Percentiles rank a stretch among this genome's conserved stretches.
Conservation (phyloP, 1,284 basidiomycete genomes). For the Moniliella sp. region DNA sequence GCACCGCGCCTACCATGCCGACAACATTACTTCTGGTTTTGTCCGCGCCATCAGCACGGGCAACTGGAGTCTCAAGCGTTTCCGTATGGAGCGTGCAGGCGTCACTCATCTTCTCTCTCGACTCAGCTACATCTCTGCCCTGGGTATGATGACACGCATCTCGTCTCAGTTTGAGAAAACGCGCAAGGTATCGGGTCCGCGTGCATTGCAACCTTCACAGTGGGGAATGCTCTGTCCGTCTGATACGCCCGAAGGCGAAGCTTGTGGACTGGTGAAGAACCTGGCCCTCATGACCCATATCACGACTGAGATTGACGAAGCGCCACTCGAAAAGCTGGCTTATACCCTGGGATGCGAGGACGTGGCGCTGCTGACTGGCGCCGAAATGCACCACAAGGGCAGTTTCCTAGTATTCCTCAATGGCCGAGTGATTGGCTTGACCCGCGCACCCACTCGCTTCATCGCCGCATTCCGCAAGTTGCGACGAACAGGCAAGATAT, state of each 20-base stretch:
- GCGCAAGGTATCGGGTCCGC: conserved; percentile 86
- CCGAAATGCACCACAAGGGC: conserved; percentile 73
- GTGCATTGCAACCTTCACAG: conserved; percentile 88
- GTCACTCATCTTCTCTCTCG: conserved; percentile 96
- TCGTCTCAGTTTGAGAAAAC: conserved; percentile 99
- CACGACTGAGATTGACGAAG: conserved; percentile 93
- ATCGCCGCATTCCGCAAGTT: conserved; percentile 75
- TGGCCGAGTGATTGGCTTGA: conserved; percentile 81
- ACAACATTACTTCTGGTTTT: conserved; percentile 86
- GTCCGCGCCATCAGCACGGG: conserved; percentile 94
- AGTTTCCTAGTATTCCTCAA: conserved; percentile 93
- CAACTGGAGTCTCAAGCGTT: conserved; percentile 96
- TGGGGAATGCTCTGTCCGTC: conserved; percentile 98
- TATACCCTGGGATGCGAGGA: conserved; percentile 93
- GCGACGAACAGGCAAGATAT: conserved; percentile 69
- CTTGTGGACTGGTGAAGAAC: conserved; percentile 95
- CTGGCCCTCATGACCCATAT: conserved; percentile 98
- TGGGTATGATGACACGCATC: conserved; percentile 99
- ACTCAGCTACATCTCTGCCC: conserved; percentile 80
- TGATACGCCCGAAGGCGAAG: conserved; percentile 98
- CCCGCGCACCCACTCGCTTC: conserved; percentile 62
- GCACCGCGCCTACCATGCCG: conserved; percentile 60
- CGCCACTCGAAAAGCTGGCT: conserved; percentile 66
- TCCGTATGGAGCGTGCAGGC: conserved; percentile 98
- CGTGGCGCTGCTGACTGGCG: conserved; percentile 72